These are phyloP conservation scores for Macrolepiota albuminosa DNA, from an alignment of 768 basidiomycete genomes.

Conservation along the genomic window DNA sequence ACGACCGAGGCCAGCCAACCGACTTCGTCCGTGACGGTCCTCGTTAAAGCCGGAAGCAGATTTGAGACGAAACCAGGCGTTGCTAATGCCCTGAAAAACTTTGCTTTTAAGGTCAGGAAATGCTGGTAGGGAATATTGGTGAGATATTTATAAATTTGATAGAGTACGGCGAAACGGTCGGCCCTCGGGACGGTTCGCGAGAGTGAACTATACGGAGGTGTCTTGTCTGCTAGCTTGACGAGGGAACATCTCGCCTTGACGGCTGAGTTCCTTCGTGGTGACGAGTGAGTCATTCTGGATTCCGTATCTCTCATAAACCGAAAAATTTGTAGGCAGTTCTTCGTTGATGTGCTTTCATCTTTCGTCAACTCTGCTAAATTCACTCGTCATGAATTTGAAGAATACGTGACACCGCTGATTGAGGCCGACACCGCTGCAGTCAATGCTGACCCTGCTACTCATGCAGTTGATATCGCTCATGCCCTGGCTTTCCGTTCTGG, in stretches of 20 bases:
- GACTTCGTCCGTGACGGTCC: conserved; percentile 81
- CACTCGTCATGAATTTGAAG: conserved; percentile 71
- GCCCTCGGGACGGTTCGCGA: conserved; percentile 88
- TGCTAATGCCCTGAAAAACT: conserved; percentile 95
- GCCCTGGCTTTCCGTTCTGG: conserved; percentile 89
- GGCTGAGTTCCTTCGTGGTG: conserved; percentile 91
- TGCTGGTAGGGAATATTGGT: not conserved
- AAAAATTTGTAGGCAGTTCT: conserved; percentile 59
- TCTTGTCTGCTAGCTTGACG: conserved; percentile 77
- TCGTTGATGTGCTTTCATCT: conserved; percentile 84
- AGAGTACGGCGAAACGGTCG: conserved; percentile 87
- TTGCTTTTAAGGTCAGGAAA: conserved; percentile 87
- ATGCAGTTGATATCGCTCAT: conserved; percentile 86
- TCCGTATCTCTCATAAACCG: not conserved
- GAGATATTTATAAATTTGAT: not conserved
- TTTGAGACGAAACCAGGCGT: conserved; percentile 87
- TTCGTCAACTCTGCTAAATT: conserved; percentile 80
- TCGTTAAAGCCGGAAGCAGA: conserved; percentile 90
- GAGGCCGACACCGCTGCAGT: conserved; percentile 66
- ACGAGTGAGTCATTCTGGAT: conserved; percentile 69
- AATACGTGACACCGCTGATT: conserved; percentile 69
- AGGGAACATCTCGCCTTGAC: conserved; percentile 91
- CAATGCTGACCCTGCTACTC: conserved; percentile 51
- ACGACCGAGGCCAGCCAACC: conserved; percentile 79
- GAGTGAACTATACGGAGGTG: conserved; percentile 90